These are phyloP conservation scores for Vigna reflexopilosa DNA, from an alignment of 306 rosid species.

Conservation along the genomic window DNA sequence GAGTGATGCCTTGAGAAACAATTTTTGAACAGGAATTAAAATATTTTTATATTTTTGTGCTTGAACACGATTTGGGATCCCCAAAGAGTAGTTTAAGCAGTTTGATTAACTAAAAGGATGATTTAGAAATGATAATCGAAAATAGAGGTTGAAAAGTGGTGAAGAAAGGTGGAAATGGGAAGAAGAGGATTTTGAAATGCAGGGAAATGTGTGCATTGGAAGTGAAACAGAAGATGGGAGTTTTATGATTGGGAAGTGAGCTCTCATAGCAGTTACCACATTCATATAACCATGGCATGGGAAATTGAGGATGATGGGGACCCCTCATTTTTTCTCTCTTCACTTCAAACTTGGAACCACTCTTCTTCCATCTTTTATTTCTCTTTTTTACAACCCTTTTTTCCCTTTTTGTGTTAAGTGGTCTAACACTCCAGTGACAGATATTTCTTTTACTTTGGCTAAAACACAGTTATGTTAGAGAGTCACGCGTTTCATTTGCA, in stretches of 20 bases:
- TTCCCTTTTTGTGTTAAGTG: slow-evolving; percentile 31
- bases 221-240: slow-evolving; percentile 59
- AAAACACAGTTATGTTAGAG: slow-evolving; percentile 32
- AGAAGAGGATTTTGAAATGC: slow-evolving; percentile 46
- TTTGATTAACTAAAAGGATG: not conserved
- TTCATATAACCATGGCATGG: slow-evolving; percentile 53
- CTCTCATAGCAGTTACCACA: slow-evolving; percentile 40
- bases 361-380: too few relatives aligned
- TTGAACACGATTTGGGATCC: not conserved
- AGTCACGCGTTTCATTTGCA: not conserved
- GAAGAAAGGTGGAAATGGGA: not conserved
- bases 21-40: too few relatives aligned
- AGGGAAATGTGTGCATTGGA: slow-evolving; percentile 48
- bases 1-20: too few relatives aligned
- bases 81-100: not conserved
- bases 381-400: not conserved
- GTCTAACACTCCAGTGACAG: slow-evolving; percentile 25
- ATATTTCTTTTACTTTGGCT: slow-evolving; percentile 10
- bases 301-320: slow-evolving; percentile 57
- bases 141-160: not conserved
- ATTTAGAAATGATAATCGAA: not conserved
- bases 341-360: slow-evolving; percentile 5
- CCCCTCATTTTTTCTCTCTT: slow-evolving; percentile 32
- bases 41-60: not conserved
- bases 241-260: slow-evolving; percentile 54